Evolutionary conservation across 305 asterid genomes (phyloP), one percentile per base, ranked within the genome.

Genomic region (Euphrasia arctica): DNA sequence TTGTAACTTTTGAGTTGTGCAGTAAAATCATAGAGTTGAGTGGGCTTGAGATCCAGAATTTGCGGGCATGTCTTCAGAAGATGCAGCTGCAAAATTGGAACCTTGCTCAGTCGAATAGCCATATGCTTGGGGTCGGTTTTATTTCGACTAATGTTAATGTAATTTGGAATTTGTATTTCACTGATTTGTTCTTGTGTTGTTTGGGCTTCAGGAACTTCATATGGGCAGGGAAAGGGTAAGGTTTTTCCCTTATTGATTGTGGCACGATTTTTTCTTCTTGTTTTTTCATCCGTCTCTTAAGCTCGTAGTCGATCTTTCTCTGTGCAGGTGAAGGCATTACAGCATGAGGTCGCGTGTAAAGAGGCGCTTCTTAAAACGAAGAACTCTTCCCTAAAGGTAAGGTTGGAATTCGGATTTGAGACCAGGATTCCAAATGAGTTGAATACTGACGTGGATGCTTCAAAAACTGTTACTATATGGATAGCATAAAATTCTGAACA

Each of bases 81-180:
- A 74, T 84, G 87, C 96, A 87, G 78, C 67, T 83, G 77, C 98
- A 92, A 58, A 92, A 92, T 54, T 85, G 90, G 95, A 81, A 64
- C 66, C 85, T 92, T 70, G 98, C 97, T 79, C 93, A 85, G 74
- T 76, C 91, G 34, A 92, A 92, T 64, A 82, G 87, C 69, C 89
- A 68, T 31, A 85, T 91, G 88, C 63, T 72, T 55, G 89, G 90
- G 67, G 98, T 91, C 18, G 57, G 90, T 76, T 57, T 29, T 29
- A 5, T 41, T 59, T 29, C 22, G 10, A 54, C 52, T 1, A 4
- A 50, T 3, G 11, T 0, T 0, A 3, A 13, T 10, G 3, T 45
- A 22, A 12, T 12, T 32, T 2, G 14, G 52, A 22, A 62, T 18
- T 18, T 11, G 67, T 60, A 41, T 39, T 65, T 59, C 63, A 29